Base-by-base conservation (phyloP, 768 basidiomycete genomes). In the Lyophyllum decastes region DNA sequence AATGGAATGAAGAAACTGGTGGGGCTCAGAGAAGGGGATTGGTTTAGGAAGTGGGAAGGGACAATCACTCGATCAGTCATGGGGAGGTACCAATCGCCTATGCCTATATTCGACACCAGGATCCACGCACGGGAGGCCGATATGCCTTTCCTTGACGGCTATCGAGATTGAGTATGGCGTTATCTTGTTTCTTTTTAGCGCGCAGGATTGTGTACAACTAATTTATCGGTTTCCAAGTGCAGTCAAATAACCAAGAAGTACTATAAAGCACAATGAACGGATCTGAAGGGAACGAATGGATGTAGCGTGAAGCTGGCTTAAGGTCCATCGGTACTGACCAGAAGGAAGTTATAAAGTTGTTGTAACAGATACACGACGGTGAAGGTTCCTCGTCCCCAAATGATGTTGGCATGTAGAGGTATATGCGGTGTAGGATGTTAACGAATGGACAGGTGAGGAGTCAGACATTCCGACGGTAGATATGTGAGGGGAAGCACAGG, bases 11-110 rank as follows among this genome's bases (percentile, higher is more conserved):
- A 73, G 59, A 72, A 74, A 64, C 61, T 84, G 9, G 65, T 84
- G 1, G 92, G 92, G 5, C 65, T 84, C 55, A 78, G 78, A 58
- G 93, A 94, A 70, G 88, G 85, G 8, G 82, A 88, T 60, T 95
- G 92, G 92, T 89, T 92, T 68, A 81, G 78, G 68, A 76, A 76
- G 52, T 94, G 92, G 90, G 89, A 93, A 65, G 77, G 76, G 24
- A 77, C 84, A 0, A 90, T 95, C 53, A 76, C 75, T 43, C 78
- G 82, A 22, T 84, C 84, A 0, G 89, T 92, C 2, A 59, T 73
- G 4, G 70, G 68, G 52, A 73, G 76, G 19, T 73, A 80, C 61
- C 77, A 76, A 49, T 80, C 81, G 3, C 68, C 72, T 8, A 70
- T 68, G 16, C 74, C 72, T 1, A 66, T 73, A 17, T 68, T 69